Conservation (phyloP, 2,329 filamentous ascomycete species). For the Arthrobotrys megalospora region DNA sequence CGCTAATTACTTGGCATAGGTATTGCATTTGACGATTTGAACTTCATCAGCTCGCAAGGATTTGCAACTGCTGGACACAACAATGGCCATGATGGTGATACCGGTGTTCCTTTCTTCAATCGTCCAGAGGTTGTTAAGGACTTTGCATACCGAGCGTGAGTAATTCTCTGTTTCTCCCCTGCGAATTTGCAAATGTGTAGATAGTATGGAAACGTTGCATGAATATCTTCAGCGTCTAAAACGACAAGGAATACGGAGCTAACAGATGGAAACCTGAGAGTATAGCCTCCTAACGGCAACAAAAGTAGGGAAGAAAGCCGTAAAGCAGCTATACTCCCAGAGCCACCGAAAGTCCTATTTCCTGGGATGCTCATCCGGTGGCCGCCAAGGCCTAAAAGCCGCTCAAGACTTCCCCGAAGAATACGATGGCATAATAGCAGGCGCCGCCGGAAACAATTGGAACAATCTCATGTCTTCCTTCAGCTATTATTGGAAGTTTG, state of each 20-base stretch:
- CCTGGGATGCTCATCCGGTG: constrained; percentile 70
- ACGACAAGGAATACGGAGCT: background rate
- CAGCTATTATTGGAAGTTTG: constrained; percentile 68
- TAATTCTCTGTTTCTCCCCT: background rate
- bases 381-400: constrained; percentile 70
- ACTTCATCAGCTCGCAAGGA: constrained; percentile 25
- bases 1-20: constrained; percentile 4
- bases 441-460: constrained; percentile 68
- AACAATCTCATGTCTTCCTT: constrained; percentile 70
- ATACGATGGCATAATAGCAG: constrained; percentile 70
- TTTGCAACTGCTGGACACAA: constrained; percentile 49
- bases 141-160: constrained; percentile 55
- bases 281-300: constrained; percentile 36
- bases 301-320: constrained; percentile 43
- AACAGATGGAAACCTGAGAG: background rate
- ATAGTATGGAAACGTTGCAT: no score
- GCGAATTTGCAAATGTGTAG: background rate
- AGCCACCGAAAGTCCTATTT: constrained; percentile 69
- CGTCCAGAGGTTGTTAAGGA: constrained; percentile 54
- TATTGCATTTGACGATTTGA: constrained; percentile 35
- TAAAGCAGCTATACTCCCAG: constrained; percentile 28
- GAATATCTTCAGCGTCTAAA: background rate
- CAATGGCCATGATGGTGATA: constrained; percentile 57
- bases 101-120: constrained; percentile 49
- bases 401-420: constrained; percentile 69